Evolutionary conservation across 2,329 filamentous ascomycete species (phyloP).

Genomic region (Penicillium sp.): DNA sequence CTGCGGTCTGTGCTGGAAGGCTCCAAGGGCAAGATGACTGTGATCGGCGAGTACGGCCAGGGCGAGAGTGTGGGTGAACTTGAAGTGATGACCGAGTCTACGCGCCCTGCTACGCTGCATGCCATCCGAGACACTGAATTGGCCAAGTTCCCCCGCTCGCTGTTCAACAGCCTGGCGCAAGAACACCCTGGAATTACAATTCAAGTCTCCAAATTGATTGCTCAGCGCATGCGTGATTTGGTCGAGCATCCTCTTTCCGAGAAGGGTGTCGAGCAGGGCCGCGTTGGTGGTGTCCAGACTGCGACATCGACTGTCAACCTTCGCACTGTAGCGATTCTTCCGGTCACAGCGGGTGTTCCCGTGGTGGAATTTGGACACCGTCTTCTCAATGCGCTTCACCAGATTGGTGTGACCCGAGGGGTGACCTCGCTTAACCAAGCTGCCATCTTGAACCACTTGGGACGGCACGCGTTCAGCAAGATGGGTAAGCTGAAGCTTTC

Average conservation of each 20-base stretch:
- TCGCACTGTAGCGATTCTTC: slow-evolving; percentile 87
- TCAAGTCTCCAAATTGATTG: slow-evolving; percentile 98
- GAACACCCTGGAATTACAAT: slow-evolving; percentile 98
- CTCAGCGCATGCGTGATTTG: slow-evolving; percentile 85
- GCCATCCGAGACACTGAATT: slow-evolving; percentile 96
- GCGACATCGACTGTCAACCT: slow-evolving; percentile 87
- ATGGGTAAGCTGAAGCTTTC: slow-evolving; percentile 97
- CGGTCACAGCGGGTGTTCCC: slow-evolving; percentile 86
- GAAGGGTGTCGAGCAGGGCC: slow-evolving; percentile 63
- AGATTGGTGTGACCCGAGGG: slow-evolving; percentile 86
- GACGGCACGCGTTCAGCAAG: slow-evolving; percentile 92
- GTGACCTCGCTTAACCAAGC: slow-evolving; percentile 92
- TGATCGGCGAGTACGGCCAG: slow-evolving; percentile 90
- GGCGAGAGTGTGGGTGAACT: slow-evolving; percentile 97
- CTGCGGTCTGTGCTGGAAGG: slow-evolving; percentile 81
- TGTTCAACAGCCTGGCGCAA: slow-evolving; percentile 96
- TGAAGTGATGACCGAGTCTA: slow-evolving; percentile 93
- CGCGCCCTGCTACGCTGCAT: slow-evolving; percentile 85
- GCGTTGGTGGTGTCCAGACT: slow-evolving; percentile 53
- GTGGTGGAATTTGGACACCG: slow-evolving; percentile 94
- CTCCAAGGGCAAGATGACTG: slow-evolving; percentile 77
- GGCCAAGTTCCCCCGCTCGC: slow-evolving; percentile 89
- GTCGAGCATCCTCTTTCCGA: slow-evolving; percentile 77
- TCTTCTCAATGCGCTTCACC: slow-evolving; percentile 80
- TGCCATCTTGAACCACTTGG: slow-evolving; percentile 90